Evolutionary conservation across 2,329 filamentous ascomycete genomes (phyloP), one percentile per base, ranked within the genome.

Genomic region (Talaromyces sp.): DNA sequence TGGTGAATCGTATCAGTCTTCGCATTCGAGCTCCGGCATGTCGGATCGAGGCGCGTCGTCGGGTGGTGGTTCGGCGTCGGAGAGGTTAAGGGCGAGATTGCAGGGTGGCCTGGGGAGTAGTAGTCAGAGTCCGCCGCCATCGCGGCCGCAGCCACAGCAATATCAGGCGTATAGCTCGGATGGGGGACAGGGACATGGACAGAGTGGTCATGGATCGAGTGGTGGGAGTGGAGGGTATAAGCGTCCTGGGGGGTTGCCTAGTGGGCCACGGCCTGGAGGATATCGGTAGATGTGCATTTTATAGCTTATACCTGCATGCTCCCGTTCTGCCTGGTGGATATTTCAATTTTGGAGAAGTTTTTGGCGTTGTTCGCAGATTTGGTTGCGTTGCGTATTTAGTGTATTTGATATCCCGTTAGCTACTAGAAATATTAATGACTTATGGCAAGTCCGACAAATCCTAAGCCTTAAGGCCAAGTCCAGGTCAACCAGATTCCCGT

Each of bases 61-160:
- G 17, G 63, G 58, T 10, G 58, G 56, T n/a, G 58, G 83, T 38
- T 87, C 88, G 22, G 92, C 92, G 60, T 91, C 96, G 79, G 91
- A 96, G 71, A 84, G 91, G 70, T 81, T 97, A 71, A 91, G 92
- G 74, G 91, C 93, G 72, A 83, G 91, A 68, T 80, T 97, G 54
- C 92, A 92, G 84, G 88, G 87, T n/a, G 85, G 86, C n/a, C 73
- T 74, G 5, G 68, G 75, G 54, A 75, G 75, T 11, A 74, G 74
- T 22, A 77, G 75, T 65, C 74, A 76, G 10, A 72, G 71, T 67
- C 59, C 72, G 53, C 56, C 63, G 13, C 64, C 64, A 53, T 53
- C 56, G 11, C 49, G 64, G 17, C 43, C 51, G 11, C 61, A 67
- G 22, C 49, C 49, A n/a, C n/a, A 47, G 38, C 62, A 61, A 47